A percentile compares a stretch with the other conserved stretches of the same genome.
phyloP scores from a whole-genome alignment of 345 rosid genomes.

The Sisymbrium irio region DNA sequence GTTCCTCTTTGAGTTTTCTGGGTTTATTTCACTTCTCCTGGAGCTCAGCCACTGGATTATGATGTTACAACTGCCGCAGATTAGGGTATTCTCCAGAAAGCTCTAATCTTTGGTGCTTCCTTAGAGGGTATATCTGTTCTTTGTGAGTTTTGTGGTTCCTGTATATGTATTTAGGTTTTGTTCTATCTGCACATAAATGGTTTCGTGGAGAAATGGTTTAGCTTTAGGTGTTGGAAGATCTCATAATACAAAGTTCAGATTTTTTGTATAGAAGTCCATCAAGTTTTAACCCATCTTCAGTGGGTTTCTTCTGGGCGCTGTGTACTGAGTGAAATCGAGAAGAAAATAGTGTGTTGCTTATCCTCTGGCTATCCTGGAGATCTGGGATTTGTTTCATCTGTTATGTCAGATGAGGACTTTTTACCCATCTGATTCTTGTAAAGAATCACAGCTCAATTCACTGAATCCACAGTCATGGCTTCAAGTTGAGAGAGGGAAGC shows the following conservation, averaged over 20 bases:
- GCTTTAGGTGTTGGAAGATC: slow-evolving; percentile 36
- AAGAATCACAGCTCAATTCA: slow-evolving; percentile 75
- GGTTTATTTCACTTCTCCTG: slow-evolving; percentile 41
- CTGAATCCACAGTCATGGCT: slow-evolving; percentile 99
- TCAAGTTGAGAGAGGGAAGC: slow-evolving; percentile 97
- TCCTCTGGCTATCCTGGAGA: slow-evolving; percentile 79
- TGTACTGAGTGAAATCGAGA: slow-evolving; percentile 28
- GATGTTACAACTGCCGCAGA: slow-evolving; percentile 14
- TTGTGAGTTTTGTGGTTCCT: slow-evolving; percentile 21
- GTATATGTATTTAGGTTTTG: slow-evolving; percentile 16
- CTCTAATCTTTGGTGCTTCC: slow-evolving; percentile 12
- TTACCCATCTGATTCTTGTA: slow-evolving; percentile 78
- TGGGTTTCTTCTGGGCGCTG: slow-evolving; percentile 5
- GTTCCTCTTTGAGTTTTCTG: slow-evolving; percentile 26
- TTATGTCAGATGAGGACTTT: slow-evolving; percentile 92
- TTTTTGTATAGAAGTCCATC: slow-evolving; percentile 27
- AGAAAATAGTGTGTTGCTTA: slow-evolving; percentile 26
- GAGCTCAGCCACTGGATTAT: slow-evolving; percentile 24
- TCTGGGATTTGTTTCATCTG: slow-evolving; percentile 86
- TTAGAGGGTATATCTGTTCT: slow-evolving; percentile 12
- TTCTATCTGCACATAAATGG: slow-evolving; percentile 29
- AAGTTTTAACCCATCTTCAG: neutral
- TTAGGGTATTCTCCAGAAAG: slow-evolving; percentile 25
- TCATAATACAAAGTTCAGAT: slow-evolving; percentile 26
- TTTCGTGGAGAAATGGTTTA: slow-evolving; percentile 28